A percentile compares a stretch with the other conserved stretches of the same genome.
Evolutionary conservation across 495 filamentous ascomycete genomes (phyloP).

Genomic region (Parathielavia appendiculata): DNA sequence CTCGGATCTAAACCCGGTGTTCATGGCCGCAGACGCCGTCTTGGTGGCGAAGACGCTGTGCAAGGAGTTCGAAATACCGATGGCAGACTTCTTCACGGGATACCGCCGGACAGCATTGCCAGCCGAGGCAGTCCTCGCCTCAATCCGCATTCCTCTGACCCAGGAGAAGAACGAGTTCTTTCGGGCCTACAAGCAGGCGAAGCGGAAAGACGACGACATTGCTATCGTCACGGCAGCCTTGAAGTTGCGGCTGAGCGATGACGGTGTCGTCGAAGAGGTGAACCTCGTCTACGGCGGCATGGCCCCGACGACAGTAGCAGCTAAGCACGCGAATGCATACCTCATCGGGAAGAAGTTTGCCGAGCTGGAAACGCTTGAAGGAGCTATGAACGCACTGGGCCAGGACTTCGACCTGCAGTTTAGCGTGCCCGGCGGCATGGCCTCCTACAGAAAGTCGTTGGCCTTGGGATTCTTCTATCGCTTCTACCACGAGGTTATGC

Average conservation of each 20-base stretch:
- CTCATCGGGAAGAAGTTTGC: constrained; percentile 75
- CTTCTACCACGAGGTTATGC: constrained; percentile 68
- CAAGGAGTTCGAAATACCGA: constrained; percentile 73
- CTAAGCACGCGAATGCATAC: constrained; percentile 66
- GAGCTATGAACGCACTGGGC: constrained; percentile 78
- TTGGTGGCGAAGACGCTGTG: constrained; percentile 70
- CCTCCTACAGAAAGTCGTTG: constrained; percentile 85
- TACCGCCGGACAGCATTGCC: constrained; percentile 83
- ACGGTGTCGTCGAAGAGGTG: constrained; percentile 60
- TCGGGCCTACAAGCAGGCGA: constrained; percentile 86
- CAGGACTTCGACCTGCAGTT: constrained; percentile 82
- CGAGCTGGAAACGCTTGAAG: constrained; percentile 75
- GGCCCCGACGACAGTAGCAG: constrained; percentile 79
- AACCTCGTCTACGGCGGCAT: constrained; percentile 86
- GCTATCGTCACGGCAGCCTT: constrained; percentile 88
- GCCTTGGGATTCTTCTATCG: constrained; percentile 86
- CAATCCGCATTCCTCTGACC: constrained; percentile 75
- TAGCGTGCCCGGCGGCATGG: constrained; percentile 91
- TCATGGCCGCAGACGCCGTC: constrained; percentile 78
- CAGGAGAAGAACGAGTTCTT: constrained; percentile 63
- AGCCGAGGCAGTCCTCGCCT: constrained; percentile 75
- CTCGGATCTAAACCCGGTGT: constrained; percentile 91
- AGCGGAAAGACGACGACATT: constrained; percentile 95
- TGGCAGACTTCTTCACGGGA: constrained; percentile 88
- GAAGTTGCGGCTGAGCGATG: constrained; percentile 60